Evolutionary conservation across 495 filamentous ascomycete species (phyloP), one percentile per base, ranked within the genome.

Genomic region (Penicillium riverlandense): DNA sequence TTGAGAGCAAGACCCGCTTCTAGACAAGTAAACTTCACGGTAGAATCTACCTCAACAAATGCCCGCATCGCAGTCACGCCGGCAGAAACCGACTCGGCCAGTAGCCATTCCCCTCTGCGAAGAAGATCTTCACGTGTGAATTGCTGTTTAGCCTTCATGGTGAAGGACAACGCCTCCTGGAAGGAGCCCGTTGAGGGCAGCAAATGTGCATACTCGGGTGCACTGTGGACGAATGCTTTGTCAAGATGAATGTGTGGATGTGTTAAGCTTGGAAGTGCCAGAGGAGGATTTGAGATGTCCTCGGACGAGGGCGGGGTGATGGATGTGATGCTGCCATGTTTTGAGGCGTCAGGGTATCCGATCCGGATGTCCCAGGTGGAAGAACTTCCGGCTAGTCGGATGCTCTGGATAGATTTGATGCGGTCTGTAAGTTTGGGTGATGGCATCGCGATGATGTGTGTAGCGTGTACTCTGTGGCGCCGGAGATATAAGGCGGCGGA

Each of bases 171-270:
- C 2, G 86, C 86, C 61, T 88, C 85, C 2, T 58, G 54, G 59
- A 89, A 88, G 15, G 74, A 69, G 31, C 86, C 85, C 2, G 65
- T 67, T 14, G 57, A 41, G 14, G 83, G 78, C n/a, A 74, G 58
- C 11, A 85, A 68, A 42, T 83, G 72, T 4, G 70, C 67, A 59
- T 79, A 85, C 52, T 74, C 69, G 2, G 71, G 65, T 40, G 77
- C 62, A 40, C 59, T 69, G 41, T 88, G 73, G 12, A 89, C 66
- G 54, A 80, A 89, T 34, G 79, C 76, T 61, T 90, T 88, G 57
- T 88, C 86, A 35, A 88, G 69, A 54, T 89, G 85, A 38, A 88
- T 78, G 51, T 89, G 84, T 9, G 85, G 80, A 54, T 90, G 86
- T 37, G 82, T 85, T 16, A 88, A 70, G 11, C 75, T 64, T 22